These are phyloP conservation scores for Mycena venus DNA, from an alignment of 768 basidiomycete species.

Conservation along the genomic window DNA sequence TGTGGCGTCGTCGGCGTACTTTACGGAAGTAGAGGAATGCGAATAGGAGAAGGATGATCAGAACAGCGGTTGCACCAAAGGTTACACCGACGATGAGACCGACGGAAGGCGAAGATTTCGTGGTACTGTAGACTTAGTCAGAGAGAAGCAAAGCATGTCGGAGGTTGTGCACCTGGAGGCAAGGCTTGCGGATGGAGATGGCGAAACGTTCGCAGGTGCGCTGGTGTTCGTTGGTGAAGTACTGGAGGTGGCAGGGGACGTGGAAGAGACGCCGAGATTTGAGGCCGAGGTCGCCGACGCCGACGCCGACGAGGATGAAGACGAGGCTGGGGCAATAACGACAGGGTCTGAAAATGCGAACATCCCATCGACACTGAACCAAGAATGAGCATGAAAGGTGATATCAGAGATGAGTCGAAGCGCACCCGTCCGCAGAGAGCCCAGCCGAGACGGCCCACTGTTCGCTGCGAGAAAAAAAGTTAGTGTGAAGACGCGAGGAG, in stretches of 20 bases:
- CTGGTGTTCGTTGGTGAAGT: neutral
- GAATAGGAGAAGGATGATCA: neutral
- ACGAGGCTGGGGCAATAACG: too few relatives aligned
- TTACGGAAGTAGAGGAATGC: neutral
- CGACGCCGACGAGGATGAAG: neutral
- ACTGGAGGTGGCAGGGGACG: neutral
- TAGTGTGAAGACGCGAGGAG: too few relatives aligned
- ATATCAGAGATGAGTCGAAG: too few relatives aligned
- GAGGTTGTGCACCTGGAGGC: neutral
- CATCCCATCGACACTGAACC: neutral
- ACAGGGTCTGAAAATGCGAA: too few relatives aligned
- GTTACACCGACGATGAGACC: slow-evolving; percentile 24
- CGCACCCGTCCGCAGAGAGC: neutral
- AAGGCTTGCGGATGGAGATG: neutral
- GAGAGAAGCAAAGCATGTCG: too few relatives aligned
- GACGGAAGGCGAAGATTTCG: slow-evolving; percentile 10
- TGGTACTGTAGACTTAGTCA: neutral
- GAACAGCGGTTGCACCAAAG: neutral
- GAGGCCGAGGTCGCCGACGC: neutral
- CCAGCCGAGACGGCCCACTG: neutral
- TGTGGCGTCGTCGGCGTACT: neutral
- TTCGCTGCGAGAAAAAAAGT: neutral
- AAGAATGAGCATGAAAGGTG: neutral
- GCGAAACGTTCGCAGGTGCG: neutral
- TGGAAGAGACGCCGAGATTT: neutral